Evolutionary conservation across 208 protist genomes (phyloP).

Genomic region (Sergeia podlipaevii): DNA sequence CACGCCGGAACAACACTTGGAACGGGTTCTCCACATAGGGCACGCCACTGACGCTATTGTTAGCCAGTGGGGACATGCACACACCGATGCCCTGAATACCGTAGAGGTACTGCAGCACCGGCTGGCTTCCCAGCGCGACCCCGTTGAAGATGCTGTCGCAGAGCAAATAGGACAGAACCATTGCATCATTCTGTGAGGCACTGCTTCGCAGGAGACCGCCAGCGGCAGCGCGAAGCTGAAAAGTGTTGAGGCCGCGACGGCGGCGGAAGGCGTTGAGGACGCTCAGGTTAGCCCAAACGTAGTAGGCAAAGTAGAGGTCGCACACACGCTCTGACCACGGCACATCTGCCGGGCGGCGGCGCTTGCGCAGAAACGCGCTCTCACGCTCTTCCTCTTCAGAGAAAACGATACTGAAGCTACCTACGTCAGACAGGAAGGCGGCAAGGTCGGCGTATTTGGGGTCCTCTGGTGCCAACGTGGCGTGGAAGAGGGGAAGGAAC

Average conservation of each 20-base stretch:
- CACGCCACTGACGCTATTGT: constrained; percentile 96
- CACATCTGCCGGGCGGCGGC: constrained; percentile 90
- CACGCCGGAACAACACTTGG: constrained; percentile 86
- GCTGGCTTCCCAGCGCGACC: constrained; percentile 87
- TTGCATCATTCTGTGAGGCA: constrained; percentile 50
- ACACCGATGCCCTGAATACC: constrained; percentile 96
- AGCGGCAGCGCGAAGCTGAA: constrained; percentile 93
- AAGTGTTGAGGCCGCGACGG: constrained; percentile 83
- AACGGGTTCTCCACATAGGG: constrained; percentile 94
- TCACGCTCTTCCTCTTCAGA: constrained; percentile 94
- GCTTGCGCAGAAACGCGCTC: constrained; percentile 56
- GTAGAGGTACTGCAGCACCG: constrained; percentile 97
- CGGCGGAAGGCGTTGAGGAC: constrained; percentile 95
- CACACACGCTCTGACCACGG: constrained; percentile 96
- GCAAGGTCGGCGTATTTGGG: constrained; percentile 89
- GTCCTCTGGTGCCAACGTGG: constrained; percentile 91
- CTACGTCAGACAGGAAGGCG: constrained; percentile 90
- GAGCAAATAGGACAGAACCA: constrained; percentile 85
- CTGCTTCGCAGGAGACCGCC: constrained; percentile 30
- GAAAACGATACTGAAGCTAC: constrained; percentile 95
- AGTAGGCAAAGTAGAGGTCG: constrained; percentile 88
- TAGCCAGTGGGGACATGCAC: constrained; percentile 94
- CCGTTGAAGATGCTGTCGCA: constrained; percentile 93
- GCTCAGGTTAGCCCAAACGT: constrained; percentile 98
- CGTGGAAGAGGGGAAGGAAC: constrained; percentile 98